Conservation (phyloP, 805 yeast genomes). For the Scheffersomyces lignosus region DNA sequence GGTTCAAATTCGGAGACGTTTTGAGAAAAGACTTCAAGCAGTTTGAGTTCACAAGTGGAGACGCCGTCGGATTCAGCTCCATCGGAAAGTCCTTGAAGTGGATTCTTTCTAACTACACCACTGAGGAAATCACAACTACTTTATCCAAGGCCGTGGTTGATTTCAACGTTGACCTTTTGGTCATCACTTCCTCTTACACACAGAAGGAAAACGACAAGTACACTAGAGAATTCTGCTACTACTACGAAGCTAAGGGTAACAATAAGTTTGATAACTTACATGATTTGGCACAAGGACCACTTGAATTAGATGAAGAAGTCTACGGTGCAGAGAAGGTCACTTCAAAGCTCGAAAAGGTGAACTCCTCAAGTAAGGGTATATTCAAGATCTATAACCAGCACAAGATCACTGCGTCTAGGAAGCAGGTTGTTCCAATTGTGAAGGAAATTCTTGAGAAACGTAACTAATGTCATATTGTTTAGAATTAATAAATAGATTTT, state of each 20-base stretch:
- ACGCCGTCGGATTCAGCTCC: conserved; percentile 73
- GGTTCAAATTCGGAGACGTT: conserved; percentile 60
- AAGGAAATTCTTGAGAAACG: conserved; percentile 29
- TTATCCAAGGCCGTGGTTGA: conserved; percentile 17
- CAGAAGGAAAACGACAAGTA: conserved; percentile 29
- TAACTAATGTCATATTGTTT: conserved; percentile 12
- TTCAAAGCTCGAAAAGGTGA: conserved; percentile 11
- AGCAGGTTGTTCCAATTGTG: conserved; percentile 77
- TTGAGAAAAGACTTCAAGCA: conserved; percentile 84
- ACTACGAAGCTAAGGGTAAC: conserved; percentile 13
- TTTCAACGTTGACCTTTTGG: conserved; percentile 24
- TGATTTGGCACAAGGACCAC: conserved; percentile 15
- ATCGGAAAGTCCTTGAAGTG: conserved; percentile 63
- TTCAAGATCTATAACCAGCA: conserved; percentile 43
- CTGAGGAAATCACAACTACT: conserved; percentile 22
- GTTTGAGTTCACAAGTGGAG: conserved; percentile 42
- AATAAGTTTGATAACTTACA: conserved; percentile 18
- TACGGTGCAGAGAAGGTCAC: conserved; percentile 18
- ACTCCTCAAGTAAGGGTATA: conserved; percentile 2
- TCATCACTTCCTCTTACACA: conserved; percentile 42
- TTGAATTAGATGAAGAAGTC: conserved; percentile 26
- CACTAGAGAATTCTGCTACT: conserved; percentile 36
- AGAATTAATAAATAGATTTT: conserved; percentile 12
- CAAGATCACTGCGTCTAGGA: conserved; percentile 68
- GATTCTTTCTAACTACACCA: conserved; percentile 34